These are phyloP conservation scores for Hanseniaspora vineae DNA, from an alignment of 805 yeast species.

Conservation along the genomic window DNA sequence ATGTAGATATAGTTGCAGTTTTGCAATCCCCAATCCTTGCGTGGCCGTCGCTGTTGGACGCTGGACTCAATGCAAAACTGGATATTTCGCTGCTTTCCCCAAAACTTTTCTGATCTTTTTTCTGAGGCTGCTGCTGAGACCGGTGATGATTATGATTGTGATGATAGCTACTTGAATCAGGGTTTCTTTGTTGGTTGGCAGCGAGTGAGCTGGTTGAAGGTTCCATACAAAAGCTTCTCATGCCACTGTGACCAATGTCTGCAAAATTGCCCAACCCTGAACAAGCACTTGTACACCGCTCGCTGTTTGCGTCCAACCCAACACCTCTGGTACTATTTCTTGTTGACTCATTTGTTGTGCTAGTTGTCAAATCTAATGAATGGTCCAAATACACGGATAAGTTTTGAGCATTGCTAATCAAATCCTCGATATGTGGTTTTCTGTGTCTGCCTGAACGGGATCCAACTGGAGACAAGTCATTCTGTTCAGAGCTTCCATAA, in stretches of 20 bases:
- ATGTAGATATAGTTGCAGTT: too few relatives aligned
- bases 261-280: too few relatives aligned
- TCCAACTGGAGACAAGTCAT: too few relatives aligned
- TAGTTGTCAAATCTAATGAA: slow-evolving; percentile 1
- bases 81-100: neutral
- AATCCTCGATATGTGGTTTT: slow-evolving; percentile 16
- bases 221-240: neutral
- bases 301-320: neutral
- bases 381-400: neutral
- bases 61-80: neutral
- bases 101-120: neutral
- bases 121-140: slow-evolving; percentile 2
- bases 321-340: neutral
- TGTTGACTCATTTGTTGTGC: neutral
- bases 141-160: neutral
- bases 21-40: too few relatives aligned
- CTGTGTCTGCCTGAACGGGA: neutral
- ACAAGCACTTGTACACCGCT: too few relatives aligned
- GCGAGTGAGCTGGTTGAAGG: too few relatives aligned
- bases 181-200: too few relatives aligned
- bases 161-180: too few relatives aligned
- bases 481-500: too few relatives aligned
- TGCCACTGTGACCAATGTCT: neutral
- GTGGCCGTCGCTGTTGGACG: too few relatives aligned
- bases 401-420: slow-evolving; percentile 16